Evolutionary conservation across 306 rosid genomes (phyloP).

Genomic region (Coriaria nepalensis): DNA sequence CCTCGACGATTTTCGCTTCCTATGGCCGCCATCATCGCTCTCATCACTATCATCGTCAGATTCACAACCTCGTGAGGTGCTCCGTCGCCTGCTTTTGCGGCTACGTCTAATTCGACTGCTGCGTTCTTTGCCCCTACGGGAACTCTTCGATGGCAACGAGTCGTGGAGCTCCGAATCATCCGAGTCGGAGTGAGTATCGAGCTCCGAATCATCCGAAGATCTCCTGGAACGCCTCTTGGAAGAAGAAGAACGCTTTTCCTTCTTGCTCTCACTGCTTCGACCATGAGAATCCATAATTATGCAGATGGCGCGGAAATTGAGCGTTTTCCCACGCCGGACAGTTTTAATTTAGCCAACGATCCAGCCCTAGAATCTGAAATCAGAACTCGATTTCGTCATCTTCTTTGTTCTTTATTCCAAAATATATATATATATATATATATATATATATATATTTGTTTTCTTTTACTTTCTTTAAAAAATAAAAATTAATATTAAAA

Average conservation of each 20-base stretch:
- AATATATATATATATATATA: no score
- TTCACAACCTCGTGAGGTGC: slow-evolving; percentile 21
- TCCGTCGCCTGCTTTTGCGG: slow-evolving; percentile 26
- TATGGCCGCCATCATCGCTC: slow-evolving; percentile 26
- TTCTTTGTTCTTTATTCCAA: no score
- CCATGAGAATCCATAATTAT: slow-evolving; percentile 18
- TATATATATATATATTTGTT: no score
- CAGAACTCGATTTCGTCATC: no score
- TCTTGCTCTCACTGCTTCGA: slow-evolving; percentile 21
- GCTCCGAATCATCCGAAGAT: slow-evolving; percentile 29
- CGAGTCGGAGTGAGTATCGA: slow-evolving; percentile 22
- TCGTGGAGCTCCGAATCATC: slow-evolving; percentile 26
- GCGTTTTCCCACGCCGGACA: no score
- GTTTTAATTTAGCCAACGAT: no score
- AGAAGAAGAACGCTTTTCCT: slow-evolving; percentile 20
- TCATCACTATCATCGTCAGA: slow-evolving; percentile 27
- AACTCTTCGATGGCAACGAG: slow-evolving; percentile 20
- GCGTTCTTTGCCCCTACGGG: slow-evolving; percentile 22
- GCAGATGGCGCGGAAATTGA: no score
- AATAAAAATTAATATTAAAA: no score
- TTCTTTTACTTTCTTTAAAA: no score
- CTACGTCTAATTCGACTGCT: slow-evolving; percentile 17
- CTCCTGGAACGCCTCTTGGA: slow-evolving; percentile 29
- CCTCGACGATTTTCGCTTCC: slow-evolving; percentile 41
- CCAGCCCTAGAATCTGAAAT: no score